Evolutionary conservation across 2,329 filamentous ascomycete species (phyloP), one percentile per base, ranked within the genome.

Genomic region (Aschersonia sp.): DNA sequence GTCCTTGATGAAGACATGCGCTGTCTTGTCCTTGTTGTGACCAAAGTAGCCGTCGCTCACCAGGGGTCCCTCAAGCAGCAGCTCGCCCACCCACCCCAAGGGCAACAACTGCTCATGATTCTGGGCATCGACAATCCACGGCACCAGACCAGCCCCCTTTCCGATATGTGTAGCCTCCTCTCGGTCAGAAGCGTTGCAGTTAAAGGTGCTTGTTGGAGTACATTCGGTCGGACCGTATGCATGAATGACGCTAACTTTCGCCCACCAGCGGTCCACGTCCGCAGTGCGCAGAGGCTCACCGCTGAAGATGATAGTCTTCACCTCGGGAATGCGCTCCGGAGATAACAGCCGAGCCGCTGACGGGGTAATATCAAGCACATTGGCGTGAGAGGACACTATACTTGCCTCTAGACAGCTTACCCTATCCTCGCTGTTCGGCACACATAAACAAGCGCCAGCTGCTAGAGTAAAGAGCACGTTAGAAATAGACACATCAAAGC

Each of bases 61-160:
- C 0, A 55, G 45, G 2, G 56, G 57, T 0, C 58, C 56, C 42
- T 61, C 56, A 11, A 61, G 44, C 1, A 59, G n/a, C 2, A 61
- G 48, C 44, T 62, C 60, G 4, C 59, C 60, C 2, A 56, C 42
- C 4, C 46, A 46, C 3, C 54, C 54, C 31, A 54, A 43, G 1
- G 55, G 52, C 1, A 51, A 44, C 6, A 61, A 49, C 4, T 35
- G 33, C 42, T 55, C 22, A 22, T 51, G 49, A 12, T 55, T 45
- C 1, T 53, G 44, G 1, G 55, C 43, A 22, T 49, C 42, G 1
- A 59, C 54, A 7, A 60, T 48, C 58, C 59, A 61, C 4, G 46
- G 46, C 30, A 43, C 44, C 42, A 35, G 22, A 6, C 11, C 46
- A 30, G 42, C 22, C 7, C 37, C 50, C 29, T 42, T 40, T 9